Evolutionary conservation across 495 filamentous ascomycete genomes (phyloP).

Genomic region (Podospora bellae-mahoneyi): DNA sequence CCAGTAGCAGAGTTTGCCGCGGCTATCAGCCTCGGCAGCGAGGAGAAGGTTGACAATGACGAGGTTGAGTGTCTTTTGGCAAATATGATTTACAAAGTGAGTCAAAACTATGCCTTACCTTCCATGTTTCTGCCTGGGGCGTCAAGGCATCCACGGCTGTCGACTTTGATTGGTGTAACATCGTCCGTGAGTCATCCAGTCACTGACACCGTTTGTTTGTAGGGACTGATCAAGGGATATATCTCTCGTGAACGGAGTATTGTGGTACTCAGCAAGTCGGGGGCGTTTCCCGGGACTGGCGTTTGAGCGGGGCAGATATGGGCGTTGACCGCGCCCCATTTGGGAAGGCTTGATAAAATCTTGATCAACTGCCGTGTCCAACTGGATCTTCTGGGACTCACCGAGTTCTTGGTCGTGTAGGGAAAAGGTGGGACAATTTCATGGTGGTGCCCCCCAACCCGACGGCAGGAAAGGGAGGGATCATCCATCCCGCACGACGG

Average conservation of each 20-base stretch:
- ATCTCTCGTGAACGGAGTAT: conserved; percentile 85
- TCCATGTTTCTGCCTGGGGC: conserved; percentile 14
- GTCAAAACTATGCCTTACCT: conserved; percentile 25
- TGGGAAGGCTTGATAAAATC: background rate
- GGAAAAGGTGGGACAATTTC: background rate
- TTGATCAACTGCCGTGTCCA: background rate
- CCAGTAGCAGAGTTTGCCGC: conserved; percentile 72
- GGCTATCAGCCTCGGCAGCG: conserved; percentile 55
- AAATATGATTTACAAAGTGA: conserved; percentile 94
- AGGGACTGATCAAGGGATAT: conserved; percentile 97
- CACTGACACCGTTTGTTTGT: conserved; percentile 16
- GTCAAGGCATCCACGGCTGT: conserved; percentile 13
- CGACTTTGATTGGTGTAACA: conserved; percentile 18
- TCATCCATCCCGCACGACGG: background rate
- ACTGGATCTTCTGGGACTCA: background rate
- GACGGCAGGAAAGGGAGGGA: background rate
- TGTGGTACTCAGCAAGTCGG: conserved; percentile 84
- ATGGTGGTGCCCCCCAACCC: background rate
- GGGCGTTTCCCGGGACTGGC: conserved; percentile 93
- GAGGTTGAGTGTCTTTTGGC: conserved; percentile 94
- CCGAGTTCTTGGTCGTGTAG: background rate
- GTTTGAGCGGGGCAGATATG: conserved; percentile 52
- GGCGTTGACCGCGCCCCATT: background rate
- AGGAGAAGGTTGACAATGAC: conserved; percentile 71
- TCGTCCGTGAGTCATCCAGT: conserved; percentile 27